A percentile compares a stretch with the other conserved stretches of the same genome.
Evolutionary conservation across 805 yeast genomes (phyloP).

Genomic region (Candida pseudoglaebosa): DNA sequence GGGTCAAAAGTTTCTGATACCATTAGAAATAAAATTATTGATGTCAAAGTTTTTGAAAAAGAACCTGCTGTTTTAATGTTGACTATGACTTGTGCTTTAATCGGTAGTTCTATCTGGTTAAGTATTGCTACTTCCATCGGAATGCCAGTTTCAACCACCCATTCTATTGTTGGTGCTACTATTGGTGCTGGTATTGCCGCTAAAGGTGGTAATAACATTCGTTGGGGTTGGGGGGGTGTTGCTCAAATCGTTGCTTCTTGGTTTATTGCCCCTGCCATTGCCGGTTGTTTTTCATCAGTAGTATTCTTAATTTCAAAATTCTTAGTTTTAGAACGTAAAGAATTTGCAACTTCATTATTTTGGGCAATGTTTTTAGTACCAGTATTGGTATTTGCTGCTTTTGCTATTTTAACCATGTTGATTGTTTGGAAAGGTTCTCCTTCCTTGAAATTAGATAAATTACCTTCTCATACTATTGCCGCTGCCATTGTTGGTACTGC

Average conservation of each 20-base stretch:
- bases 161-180: conserved; percentile 71
- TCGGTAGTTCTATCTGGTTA: conserved; percentile 72
- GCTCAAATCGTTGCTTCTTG: conserved; percentile 73
- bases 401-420: conserved; percentile 66
- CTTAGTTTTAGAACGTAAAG: conserved; percentile 56
- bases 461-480: conserved; percentile 49
- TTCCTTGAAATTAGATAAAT: conserved; percentile 50
- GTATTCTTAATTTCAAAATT: conserved; percentile 59
- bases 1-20: conserved; percentile 76
- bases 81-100: conserved; percentile 70
- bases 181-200: conserved; percentile 76
- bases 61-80: conserved; percentile 72
- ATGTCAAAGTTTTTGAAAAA: conserved; percentile 42
- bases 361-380: conserved; percentile 60
- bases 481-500: conserved; percentile 67
- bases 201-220: conserved; percentile 54
- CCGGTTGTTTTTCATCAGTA: conserved; percentile 59
- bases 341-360: conserved; percentile 38
- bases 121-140: conserved; percentile 62
- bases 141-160: conserved; percentile 81
- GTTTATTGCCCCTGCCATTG: conserved; percentile 72
- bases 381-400: conserved; percentile 54
- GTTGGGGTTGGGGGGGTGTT: conserved; percentile 77
- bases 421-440: conserved; percentile 83
- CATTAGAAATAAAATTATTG: conserved; percentile 61